Evolutionary conservation across 140 eudicot genomes (phyloP), one percentile per base, ranked within the genome.

Genomic region (Flaveria floridana): DNA sequence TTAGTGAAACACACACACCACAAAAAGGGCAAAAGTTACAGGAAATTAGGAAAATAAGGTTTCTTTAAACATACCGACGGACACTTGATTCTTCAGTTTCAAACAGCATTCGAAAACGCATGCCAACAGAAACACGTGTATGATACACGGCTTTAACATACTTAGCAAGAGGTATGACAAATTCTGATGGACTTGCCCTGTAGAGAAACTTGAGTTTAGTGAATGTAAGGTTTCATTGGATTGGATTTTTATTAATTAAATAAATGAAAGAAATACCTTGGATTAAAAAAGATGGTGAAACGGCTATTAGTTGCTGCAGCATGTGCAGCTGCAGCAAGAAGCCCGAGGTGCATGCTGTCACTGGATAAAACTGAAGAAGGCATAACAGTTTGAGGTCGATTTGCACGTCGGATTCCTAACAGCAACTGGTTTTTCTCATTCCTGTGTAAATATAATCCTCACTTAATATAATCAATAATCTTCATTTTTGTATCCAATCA

Each of bases 311-410:
- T 91, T 20, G 96, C 85, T 6, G 92, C 96, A 9, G 97, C 97
- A 86, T 91, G 97, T 55, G 97, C 97, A 26, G 97, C 97, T 30
- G 97, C 97, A 78, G 97, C 97, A 75, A 91, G 97, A 53, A 91
- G 97, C 61, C 97, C 97, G 47, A 91, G 79, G 77, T 91, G 97
- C 97, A 91, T 91, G 85, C 96, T 91, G 79, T 91, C 97, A 44
- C 97, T 91, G n/a, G 97, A 91, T 71, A 91, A 82, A 81, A 91
- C 96, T 2, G 97, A 91, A 42, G 97, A 91, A 47, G 97, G 97
- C 97, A 91, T 89, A 28, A 83, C 93, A 15, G 95, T 87, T 84
- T 91, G 97, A 25, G 96, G 89, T 46, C 97, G 91, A 82, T 81
- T 91, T 30, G 97, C 96, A 61, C 89, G 93, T 23, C 97, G 84